Base-by-base conservation (phyloP, 805 yeast genomes). In the Kuraishia hungarica region DNA sequence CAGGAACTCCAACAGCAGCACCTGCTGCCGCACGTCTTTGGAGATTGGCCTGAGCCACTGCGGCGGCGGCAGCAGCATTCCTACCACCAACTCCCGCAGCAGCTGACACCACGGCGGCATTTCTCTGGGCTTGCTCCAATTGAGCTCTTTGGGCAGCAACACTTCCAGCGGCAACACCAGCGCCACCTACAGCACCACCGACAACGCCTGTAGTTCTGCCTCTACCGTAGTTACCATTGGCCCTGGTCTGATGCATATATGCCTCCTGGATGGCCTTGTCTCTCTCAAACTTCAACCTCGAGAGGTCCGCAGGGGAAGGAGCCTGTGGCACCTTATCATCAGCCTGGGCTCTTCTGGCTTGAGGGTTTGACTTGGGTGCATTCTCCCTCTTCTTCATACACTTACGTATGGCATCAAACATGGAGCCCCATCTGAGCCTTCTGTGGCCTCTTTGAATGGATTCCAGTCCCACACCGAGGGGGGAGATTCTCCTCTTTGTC, bases 371-470 rank as follows among this genome's bases (percentile, higher is more conserved):
- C 59, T 80, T 78, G 20, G 87, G 85, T 2, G 83, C 81, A 61
- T 78, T 82, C 67, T 94, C 99, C 50, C 98, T 78, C 67, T 92
- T 92, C 61, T 89, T 83, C 86, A 92, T 89, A 61, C 87, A 76
- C 70, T 91, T 91, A 56, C 97, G 78, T 72, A 94, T 86, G 1
- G 96, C 97, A 66, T 94, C 99, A 73, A 94, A 89, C 89, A 94
- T 87, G 54, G 96, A 87, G 0, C 97, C 97, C 97, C 97, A 94
- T 60, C 98, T 80, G 57, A 93, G 74, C 54, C 96, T 77, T 57
- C 88, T 76, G 64, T 94, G 97, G 20, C 99, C 99, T 59, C 98
- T 74, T 68, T 93, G 97, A 51, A 91, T 87, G 0, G 96, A 87
- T 63, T 93, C 97, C 22, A 82, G 80, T 0, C 96, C 93, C n/a